Evolutionary conservation across 768 basidiomycete genomes (phyloP), one percentile per base, ranked within the genome.

Genomic region (Coprinellus micaceus): DNA sequence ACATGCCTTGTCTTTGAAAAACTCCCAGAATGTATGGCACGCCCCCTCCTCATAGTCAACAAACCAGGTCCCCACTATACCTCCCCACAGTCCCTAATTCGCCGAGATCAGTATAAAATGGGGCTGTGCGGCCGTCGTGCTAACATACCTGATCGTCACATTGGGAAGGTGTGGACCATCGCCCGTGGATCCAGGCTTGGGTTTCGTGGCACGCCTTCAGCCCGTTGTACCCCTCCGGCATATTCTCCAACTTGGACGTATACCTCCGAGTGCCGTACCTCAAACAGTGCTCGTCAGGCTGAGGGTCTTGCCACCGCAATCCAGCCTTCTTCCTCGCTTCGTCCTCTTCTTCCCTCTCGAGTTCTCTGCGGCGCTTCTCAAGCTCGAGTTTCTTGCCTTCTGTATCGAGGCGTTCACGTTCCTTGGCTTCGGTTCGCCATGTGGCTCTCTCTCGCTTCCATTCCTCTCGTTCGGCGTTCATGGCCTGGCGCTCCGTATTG

Each of bases 311-410:
- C 49, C 49, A 51, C 28, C 36, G 29, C 30, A 51, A 7, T 29
- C 49, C 49, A 2, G 49, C 49, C 49, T 51, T 51, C 30, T 33
- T 39, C 36, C 24, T 51, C 6, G 13, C 49, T 24, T 51, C 49
- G 11, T 51, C 36, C n/a, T 51, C 49, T 51, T 51, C 30, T 29
- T 51, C 28, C 49, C 30, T 51, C 49, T 51, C 49, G n/a, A 15
- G 19, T 24, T 51, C 49, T 13, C 46, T 19, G 46, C 25, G 19
- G 2, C 30, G 30, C 49, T 51, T 33, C 28, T 51, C 49, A 6
- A 51, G 19, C 26, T 51, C 36, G 30, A 33, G 19, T 24, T 26
- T 17, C 25, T 25, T 33, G 13, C 33, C 33, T 19, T 51, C 36
- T 17, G 7, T 17, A 15, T 47, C 21, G 11, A 47, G 46, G 11